These are phyloP conservation scores for Fusarium neocosmosporiellum DNA, from an alignment of 2,329 filamentous ascomycete genomes.

Conservation along the genomic window DNA sequence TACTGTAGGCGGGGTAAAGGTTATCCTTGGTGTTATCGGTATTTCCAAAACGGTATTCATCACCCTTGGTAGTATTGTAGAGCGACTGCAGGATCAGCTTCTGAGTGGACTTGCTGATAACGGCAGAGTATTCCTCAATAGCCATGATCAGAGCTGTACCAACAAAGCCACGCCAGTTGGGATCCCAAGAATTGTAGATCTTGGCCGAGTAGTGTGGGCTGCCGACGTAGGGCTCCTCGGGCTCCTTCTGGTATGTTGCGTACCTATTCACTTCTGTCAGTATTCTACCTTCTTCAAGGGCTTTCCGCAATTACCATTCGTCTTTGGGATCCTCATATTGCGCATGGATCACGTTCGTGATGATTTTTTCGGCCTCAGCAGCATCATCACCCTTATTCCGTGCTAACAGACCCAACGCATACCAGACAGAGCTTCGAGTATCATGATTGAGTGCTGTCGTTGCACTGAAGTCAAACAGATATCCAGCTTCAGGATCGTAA, in stretches of 20 bases:
- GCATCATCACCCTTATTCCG: slow-evolving; percentile 63
- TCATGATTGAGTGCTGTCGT: slow-evolving; percentile 63
- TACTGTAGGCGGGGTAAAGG: slow-evolving; percentile 71
- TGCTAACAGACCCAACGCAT: slow-evolving; percentile 67
- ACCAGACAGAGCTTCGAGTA: slow-evolving; percentile 68
- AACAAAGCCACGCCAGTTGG: slow-evolving; percentile 73
- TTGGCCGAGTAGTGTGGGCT: slow-evolving; percentile 59
- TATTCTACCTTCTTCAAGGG: rapidly evolving
- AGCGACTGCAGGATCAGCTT: slow-evolving; percentile 63
- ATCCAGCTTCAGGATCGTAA: slow-evolving; percentile 64
- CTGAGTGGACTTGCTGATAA: slow-evolving; percentile 53
- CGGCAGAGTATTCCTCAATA: slow-evolving; percentile 66
- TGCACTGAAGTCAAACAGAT: slow-evolving; percentile 62
- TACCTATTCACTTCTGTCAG: slow-evolving; percentile 25
- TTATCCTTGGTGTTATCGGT: slow-evolving; percentile 65
- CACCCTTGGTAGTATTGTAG: slow-evolving; percentile 66
- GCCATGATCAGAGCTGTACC: slow-evolving; percentile 68
- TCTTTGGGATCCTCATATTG: slow-evolving; percentile 63
- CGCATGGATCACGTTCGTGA: slow-evolving; percentile 62
- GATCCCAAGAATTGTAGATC: slow-evolving; percentile 70
- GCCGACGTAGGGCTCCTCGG: slow-evolving; percentile 69
- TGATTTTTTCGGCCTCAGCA: slow-evolving; percentile 62
- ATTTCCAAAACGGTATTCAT: slow-evolving; percentile 70
- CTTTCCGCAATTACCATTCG: slow-evolving; percentile 61
- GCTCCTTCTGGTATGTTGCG: slow-evolving; percentile 62